Base-by-base conservation (phyloP, 768 basidiomycete genomes). In the Lentinula sp. region DNA sequence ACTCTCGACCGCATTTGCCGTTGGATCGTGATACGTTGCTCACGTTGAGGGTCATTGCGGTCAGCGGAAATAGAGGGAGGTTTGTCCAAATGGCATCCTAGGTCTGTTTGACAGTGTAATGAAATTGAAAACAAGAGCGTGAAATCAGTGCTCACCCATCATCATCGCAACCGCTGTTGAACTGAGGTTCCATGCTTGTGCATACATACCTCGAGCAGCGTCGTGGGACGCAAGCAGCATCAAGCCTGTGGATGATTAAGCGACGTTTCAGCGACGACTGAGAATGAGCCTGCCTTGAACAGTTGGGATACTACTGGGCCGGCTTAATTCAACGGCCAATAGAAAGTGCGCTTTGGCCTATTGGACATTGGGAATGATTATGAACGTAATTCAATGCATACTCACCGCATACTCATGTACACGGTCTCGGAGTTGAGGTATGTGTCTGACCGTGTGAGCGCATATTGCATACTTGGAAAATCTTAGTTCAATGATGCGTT, bases 1-100 rank as follows among this genome's bases (percentile, higher is more conserved):
- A 62, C n/a, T 32, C 55, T 48, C 8, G 45, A 46, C n/a, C 61
- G 35, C 49, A 58, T 62, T 18, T 58, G 51, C 48, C 40, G 10
- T 13, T 45, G 60, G 3, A 35, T 39, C 4, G 15, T 11, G 32
- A 18, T 61, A 37, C 51, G 51, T 10, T 51, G 45, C n/a, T 46
- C 50, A 31, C 50, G 48, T 34, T 54, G 59, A 18, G 40, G 49
- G 28, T 46, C 42, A 31, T 46, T 51, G 31, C 50, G 49, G 9
- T 53, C 59, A 46, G n/a, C 5, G 11, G 42, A 23, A 16, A 18
- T 37, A 5, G 46, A 56, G 11, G 18, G 13, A 21, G 31, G 15
- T 45, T 50, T 61, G n/a, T 57, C 61, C 15, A 62, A 34, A 51
- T 62, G 55, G 28, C 61, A 62, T 21, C 56, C 61, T 35, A 62